Percentiles rank a stretch among this genome's conserved stretches.
phyloP scores from a whole-genome alignment of 371 early-diverging fungal genomes.

The Saksenaea oblongispora region DNA sequence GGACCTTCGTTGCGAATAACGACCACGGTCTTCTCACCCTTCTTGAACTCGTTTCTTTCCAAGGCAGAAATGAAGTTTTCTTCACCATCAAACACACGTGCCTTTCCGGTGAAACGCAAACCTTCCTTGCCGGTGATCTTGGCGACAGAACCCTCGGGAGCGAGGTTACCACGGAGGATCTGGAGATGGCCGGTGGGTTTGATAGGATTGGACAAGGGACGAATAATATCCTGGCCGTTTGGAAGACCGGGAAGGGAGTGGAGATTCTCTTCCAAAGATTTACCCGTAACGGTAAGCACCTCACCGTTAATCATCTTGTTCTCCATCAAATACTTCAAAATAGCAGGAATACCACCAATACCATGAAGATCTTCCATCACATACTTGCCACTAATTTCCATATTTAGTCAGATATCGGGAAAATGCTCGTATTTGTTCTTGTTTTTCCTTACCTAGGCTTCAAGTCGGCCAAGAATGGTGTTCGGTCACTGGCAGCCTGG shows the following conservation, averaged over 20 bases:
- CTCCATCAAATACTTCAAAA: slow-evolving; percentile 80
- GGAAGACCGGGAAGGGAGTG: slow-evolving; percentile 64
- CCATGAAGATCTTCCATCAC: slow-evolving; percentile 87
- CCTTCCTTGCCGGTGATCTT: slow-evolving; percentile 99
- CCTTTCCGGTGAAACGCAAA: slow-evolving; percentile 80
- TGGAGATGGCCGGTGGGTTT: slow-evolving; percentile 93
- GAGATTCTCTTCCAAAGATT: slow-evolving; percentile 83
- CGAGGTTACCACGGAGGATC: slow-evolving; percentile 92
- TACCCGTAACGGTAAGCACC: slow-evolving; percentile 88
- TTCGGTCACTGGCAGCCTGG: slow-evolving; percentile 84
- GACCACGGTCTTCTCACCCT: slow-evolving; percentile 80
- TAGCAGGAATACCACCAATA: slow-evolving; percentile 86
- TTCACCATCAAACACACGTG: slow-evolving; percentile 91
- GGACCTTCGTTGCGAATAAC: slow-evolving; percentile 89
- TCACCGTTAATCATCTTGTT: slow-evolving; percentile 76
- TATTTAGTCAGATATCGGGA: not conserved
- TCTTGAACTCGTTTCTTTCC: slow-evolving; percentile 69
- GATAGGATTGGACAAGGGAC: slow-evolving; percentile 85
- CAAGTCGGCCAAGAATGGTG: slow-evolving; percentile 94
- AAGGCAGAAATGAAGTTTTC: slow-evolving; percentile 86
- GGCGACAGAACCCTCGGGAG: slow-evolving; percentile 95
- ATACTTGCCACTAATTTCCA: slow-evolving; percentile 67
- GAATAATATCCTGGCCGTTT: slow-evolving; percentile 85
- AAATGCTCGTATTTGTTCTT: no score
- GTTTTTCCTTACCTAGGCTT: slow-evolving; percentile 76